Evolutionary conservation across 1,284 basidiomycete species (phyloP).

Genomic region (Ceratobasidium sp.): DNA sequence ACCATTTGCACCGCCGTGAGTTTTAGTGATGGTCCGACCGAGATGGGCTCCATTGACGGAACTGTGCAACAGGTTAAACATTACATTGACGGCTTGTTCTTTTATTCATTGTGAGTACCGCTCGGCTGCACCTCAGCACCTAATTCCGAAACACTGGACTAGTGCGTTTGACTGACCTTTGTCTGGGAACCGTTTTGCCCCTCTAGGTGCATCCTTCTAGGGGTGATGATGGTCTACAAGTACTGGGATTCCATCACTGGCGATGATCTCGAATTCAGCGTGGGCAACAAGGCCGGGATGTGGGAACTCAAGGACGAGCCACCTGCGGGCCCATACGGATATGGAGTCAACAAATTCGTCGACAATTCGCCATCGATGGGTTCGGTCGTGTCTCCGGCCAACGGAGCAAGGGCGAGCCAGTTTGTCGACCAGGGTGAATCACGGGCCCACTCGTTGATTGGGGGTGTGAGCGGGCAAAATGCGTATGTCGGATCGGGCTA

Average conservation of each 20-base stretch:
- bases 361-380: constrained; percentile 32
- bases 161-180: constrained; percentile 18
- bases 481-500: constrained; percentile 39
- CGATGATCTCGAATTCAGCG: constrained; percentile 98
- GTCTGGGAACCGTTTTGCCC: constrained; percentile 18
- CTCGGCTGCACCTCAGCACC: background rate
- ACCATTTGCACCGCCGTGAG: constrained; percentile 91
- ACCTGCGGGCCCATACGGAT: constrained; percentile 24
- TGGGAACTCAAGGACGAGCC: constrained; percentile 92
- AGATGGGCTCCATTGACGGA: background rate
- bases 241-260: constrained; percentile 98
- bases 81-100: constrained; percentile 96
- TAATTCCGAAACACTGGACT: constrained; percentile 7
- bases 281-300: constrained; percentile 93
- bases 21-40: background rate
- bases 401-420: constrained; percentile 7
- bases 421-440: constrained; percentile 21
- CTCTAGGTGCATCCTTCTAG: constrained; percentile 79
- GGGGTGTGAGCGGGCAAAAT: constrained; percentile 36
- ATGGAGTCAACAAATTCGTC: constrained; percentile 34
- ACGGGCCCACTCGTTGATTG: constrained; percentile 30
- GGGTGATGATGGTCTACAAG: constrained; percentile 99
- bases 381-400: background rate
- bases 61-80: constrained; percentile 61
- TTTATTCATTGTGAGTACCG: constrained; percentile 73